Conservation (phyloP, 192 early-diverging fungal genomes). For the Umbelopsis sp. region DNA sequence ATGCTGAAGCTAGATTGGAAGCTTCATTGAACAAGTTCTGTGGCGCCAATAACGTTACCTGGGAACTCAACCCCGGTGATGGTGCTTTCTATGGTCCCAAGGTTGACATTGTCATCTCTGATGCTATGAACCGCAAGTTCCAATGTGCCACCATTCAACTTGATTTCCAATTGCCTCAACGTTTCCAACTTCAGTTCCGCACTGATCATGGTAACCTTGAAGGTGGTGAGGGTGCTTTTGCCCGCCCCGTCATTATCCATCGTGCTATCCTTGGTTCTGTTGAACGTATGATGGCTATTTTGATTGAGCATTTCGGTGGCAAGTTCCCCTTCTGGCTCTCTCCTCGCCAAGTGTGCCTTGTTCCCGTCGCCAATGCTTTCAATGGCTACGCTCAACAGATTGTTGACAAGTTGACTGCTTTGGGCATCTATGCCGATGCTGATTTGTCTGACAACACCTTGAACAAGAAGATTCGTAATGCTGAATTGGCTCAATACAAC, state of each 20-base stretch:
- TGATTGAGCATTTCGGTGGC: slow-evolving; percentile 95
- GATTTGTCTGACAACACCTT: slow-evolving; percentile 86
- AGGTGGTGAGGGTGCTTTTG: slow-evolving; percentile 50
- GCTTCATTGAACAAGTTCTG: slow-evolving; percentile 77
- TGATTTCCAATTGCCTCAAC: slow-evolving; percentile 96
- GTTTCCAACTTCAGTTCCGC: slow-evolving; percentile 92
- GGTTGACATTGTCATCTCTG: slow-evolving; percentile 96
- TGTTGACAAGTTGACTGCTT: slow-evolving; percentile 63
- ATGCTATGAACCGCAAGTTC: slow-evolving; percentile 87
- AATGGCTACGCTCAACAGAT: slow-evolving; percentile 85
- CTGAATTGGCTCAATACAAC: slow-evolving; percentile 93
- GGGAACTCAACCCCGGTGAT: slow-evolving; percentile 93
- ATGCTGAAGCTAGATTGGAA: slow-evolving; percentile 82
- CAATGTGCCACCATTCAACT: slow-evolving; percentile 99
- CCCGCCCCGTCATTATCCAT: slow-evolving; percentile 97
- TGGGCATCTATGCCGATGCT: slow-evolving; percentile 83
- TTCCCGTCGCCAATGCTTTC: slow-evolving; percentile 83
- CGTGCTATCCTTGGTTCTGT: slow-evolving; percentile 97
- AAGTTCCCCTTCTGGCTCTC: slow-evolving; percentile 99
- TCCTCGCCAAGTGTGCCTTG: slow-evolving; percentile 89
- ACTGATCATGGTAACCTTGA: slow-evolving; percentile 57
- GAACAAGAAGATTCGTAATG: slow-evolving; percentile 98
- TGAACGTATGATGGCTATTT: slow-evolving; percentile 94
- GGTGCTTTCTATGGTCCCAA: slow-evolving; percentile 99
- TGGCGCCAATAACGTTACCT: slow-evolving; percentile 55